Percentiles rank a stretch among this genome's conserved stretches.
Evolutionary conservation across 202 grass and related monocot genomes (phyloP).

Genomic region (Carex arenaria): DNA sequence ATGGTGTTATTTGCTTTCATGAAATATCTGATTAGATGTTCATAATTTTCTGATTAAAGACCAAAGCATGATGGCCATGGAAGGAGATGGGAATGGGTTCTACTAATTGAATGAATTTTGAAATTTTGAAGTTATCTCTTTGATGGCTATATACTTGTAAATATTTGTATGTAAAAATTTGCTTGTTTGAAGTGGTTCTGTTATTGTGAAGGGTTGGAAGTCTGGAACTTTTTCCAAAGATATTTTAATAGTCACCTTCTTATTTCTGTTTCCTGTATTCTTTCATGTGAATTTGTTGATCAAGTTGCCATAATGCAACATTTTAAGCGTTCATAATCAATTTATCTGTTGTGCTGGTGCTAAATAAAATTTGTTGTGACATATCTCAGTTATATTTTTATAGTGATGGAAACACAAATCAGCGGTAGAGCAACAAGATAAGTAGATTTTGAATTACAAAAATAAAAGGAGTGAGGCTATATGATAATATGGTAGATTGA

Average conservation of each 20-base stretch:
- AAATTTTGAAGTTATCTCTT: neutral
- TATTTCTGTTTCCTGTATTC: neutral
- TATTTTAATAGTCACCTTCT: neutral
- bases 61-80: neutral
- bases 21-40: neutral
- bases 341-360: too few species aligned
- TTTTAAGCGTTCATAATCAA: too few species aligned
- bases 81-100: neutral
- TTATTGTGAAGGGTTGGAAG: neutral
- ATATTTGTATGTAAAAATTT: neutral
- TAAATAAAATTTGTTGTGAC: too few species aligned
- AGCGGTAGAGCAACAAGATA: too few species aligned
- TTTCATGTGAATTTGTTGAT: neutral
- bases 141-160: neutral
- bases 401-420: too few species aligned
- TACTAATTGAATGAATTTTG: neutral
- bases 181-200: neutral
- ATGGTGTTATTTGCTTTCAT: neutral
- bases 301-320: too few species aligned
- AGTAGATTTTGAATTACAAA: too few species aligned
- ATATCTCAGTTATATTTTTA: too few species aligned
- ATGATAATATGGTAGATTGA: too few species aligned
- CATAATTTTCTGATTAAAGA: neutral
- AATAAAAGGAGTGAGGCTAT: too few species aligned
- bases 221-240: neutral